Conservation (phyloP, 108 stramenopile species). For the Hondaea fermentalgiana region DNA sequence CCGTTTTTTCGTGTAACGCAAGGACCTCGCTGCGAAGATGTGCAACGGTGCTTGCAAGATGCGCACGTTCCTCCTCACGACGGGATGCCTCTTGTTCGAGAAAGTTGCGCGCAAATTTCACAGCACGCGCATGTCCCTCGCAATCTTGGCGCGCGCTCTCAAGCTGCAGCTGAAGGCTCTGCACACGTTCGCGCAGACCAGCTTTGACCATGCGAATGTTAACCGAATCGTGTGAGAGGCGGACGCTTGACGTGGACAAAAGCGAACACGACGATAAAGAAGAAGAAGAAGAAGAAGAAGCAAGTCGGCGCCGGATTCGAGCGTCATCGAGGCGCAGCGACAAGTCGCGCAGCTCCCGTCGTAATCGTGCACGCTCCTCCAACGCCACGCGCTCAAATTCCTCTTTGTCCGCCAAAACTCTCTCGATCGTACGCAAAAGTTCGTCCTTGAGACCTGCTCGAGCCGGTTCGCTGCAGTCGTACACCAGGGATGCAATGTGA, state of each 20-base stretch:
- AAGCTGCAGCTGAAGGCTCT: not conserved
- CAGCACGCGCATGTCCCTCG: not conserved
- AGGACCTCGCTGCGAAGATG: not conserved
- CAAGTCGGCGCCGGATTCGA: too few relatives aligned
- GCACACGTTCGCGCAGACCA: not conserved
- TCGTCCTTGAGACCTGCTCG: not conserved
- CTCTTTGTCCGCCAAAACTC: not conserved
- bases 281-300: too few relatives aligned
- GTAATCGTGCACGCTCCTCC: not conserved
- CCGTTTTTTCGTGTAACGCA: not conserved
- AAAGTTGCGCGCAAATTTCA: conserved; percentile 8
- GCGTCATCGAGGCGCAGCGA: not conserved
- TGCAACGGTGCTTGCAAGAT: not conserved
- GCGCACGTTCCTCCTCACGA: not conserved
- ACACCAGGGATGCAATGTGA: not conserved
- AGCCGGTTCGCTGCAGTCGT: not conserved
- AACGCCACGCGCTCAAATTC: not conserved
- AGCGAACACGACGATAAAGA: not conserved
- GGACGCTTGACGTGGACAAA: too few relatives aligned
- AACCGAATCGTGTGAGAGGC: not conserved
- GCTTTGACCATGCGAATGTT: not conserved
- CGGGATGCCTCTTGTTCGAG: not conserved
- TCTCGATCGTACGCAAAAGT: not conserved
- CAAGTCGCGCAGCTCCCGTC: not conserved
- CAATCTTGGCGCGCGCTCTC: not conserved